Percentiles rank a stretch among this genome's conserved stretches.
Conservation (phyloP, 1,284 basidiomycete genomes). For the Puccinia polysora region DNA sequence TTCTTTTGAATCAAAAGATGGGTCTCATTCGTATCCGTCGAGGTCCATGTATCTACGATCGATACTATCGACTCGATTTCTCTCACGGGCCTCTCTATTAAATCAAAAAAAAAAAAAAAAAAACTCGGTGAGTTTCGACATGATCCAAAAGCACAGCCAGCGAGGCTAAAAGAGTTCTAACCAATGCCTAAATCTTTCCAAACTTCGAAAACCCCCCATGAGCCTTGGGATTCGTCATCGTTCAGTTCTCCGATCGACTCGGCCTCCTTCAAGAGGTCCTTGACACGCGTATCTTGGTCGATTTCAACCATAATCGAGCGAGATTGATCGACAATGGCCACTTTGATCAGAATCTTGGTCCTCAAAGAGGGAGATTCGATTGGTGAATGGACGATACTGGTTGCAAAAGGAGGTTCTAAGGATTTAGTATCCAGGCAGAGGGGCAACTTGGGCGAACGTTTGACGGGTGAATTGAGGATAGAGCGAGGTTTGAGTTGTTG, state of each 20-base stretch:
- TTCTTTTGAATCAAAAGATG: constrained; percentile 39
- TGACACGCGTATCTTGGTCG: not conserved
- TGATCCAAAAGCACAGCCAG: no score
- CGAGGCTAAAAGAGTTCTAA: not conserved
- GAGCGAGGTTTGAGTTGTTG: not conserved
- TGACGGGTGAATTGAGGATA: not conserved
- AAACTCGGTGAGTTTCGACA: not conserved
- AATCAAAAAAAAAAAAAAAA: not conserved
- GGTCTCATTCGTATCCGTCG: constrained; percentile 22
- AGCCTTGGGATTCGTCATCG: constrained; percentile 10
- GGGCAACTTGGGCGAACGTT: not conserved
- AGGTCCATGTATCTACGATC: constrained; percentile 31
- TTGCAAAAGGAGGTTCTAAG: not conserved
- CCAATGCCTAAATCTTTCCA: constrained; percentile 38
- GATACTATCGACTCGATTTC: constrained; percentile 29
- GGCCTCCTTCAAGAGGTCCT: constrained; percentile 16
- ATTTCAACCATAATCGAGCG: constrained; percentile 30
- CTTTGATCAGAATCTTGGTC: constrained; percentile 21
- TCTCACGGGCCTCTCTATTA: constrained; percentile 31
- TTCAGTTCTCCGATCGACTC: not conserved
- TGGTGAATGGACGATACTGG: not conserved
- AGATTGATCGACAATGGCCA: constrained; percentile 26
- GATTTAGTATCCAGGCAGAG: not conserved
- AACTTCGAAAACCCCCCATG: constrained; percentile 42
- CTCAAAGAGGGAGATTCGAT: not conserved